Percentiles rank a stretch among this genome's conserved stretches.
phyloP scores from a whole-genome alignment of 306 rosid species.

The Vachellia pachyceras region DNA sequence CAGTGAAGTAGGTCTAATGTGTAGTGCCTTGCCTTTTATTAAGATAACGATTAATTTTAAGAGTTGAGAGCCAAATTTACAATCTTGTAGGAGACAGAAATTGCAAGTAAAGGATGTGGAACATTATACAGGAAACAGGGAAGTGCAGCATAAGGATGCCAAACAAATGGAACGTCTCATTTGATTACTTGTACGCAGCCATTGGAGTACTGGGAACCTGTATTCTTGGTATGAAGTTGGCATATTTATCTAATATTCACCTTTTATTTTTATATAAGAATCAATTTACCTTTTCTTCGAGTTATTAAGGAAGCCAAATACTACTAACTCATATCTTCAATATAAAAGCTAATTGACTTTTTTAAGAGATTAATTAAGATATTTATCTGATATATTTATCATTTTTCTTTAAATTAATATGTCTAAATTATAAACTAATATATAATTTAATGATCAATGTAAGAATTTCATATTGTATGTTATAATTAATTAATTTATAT shows the following conservation, averaged over 20 bases:
- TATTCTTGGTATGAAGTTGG: not conserved
- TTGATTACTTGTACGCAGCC: not conserved
- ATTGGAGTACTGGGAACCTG: not conserved
- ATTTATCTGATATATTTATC: no score
- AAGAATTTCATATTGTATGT: no score
- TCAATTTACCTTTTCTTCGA: no score
- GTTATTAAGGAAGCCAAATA: no score
- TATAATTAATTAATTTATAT: no score
- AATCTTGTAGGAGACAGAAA: not conserved
- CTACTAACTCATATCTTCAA: no score
- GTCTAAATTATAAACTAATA: no score
- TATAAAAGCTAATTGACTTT: no score
- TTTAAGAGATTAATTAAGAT: no score
- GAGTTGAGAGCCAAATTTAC: not conserved
- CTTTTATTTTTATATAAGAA: no score
- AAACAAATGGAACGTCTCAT: slow-evolving; percentile 1
- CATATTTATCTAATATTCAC: not conserved
- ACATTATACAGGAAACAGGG: not conserved
- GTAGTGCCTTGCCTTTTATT: slow-evolving; percentile 55
- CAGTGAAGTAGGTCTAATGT: slow-evolving; percentile 69
- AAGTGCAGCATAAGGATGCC: not conserved
- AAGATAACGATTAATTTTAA: slow-evolving; percentile 20
- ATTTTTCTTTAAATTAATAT: no score
- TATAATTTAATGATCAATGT: no score
- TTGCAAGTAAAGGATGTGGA: not conserved